Evolutionary conservation across 2,329 filamentous ascomycete genomes (phyloP).

Genomic region (Diaporthe destruens): DNA sequence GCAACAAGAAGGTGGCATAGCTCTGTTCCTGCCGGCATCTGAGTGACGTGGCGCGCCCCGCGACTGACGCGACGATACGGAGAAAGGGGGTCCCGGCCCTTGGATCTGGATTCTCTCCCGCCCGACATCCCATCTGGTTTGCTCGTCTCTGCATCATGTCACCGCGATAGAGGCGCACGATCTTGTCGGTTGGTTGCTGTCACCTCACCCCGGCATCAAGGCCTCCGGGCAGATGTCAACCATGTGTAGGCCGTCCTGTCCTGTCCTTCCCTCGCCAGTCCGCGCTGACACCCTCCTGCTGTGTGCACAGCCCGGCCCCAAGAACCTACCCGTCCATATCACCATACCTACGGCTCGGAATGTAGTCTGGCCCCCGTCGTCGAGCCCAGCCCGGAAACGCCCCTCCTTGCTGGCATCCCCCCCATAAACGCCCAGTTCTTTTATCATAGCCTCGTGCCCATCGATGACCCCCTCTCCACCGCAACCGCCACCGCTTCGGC

Average conservation of each 20-base stretch:
- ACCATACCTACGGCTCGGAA: conserved; percentile 70
- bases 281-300: neutral
- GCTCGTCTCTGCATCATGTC: conserved; percentile 10
- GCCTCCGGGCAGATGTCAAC: neutral
- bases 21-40: neutral
- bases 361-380: conserved; percentile 68
- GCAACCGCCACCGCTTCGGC: conserved; percentile 63
- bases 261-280: neutral
- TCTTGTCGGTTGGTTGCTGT: conserved; percentile 2
- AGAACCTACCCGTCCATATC: neutral
- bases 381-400: conserved; percentile 51
- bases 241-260: conserved; percentile 3
- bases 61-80: neutral
- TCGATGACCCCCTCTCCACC: conserved; percentile 88
- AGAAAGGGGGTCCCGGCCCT: neutral
- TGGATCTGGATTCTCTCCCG: neutral
- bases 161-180: neutral
- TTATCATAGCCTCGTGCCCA: conserved; percentile 83
- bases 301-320: neutral
- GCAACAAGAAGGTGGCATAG: neutral
- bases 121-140: neutral
- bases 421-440: conserved; percentile 82
- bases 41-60: conserved; percentile 17
- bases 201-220: neutral
- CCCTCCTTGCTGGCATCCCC: conserved; percentile 63